These are phyloP conservation scores for Pyricularia pennisetigena DNA, from an alignment of 2,329 filamentous ascomycete species.

Conservation along the genomic window DNA sequence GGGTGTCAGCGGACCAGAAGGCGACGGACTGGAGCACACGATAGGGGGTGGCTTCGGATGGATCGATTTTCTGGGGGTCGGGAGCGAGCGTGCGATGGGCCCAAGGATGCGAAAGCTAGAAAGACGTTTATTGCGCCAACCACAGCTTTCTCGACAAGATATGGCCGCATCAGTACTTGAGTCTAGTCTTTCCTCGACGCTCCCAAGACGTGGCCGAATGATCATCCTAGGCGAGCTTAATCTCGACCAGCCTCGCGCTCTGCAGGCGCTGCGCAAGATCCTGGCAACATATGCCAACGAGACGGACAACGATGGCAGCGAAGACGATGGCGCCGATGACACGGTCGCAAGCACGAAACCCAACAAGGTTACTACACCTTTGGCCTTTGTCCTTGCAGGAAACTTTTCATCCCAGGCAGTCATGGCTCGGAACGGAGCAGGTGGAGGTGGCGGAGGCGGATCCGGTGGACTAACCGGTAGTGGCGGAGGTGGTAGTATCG, in stretches of 20 bases:
- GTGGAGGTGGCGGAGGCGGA: not conserved
- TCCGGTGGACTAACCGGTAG: not conserved
- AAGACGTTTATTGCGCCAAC: constrained; percentile 47
- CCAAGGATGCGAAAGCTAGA: constrained; percentile 76
- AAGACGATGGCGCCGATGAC: not conserved
- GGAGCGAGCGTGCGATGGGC: constrained; percentile 78
- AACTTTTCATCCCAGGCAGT: constrained; percentile 66
- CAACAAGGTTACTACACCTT: constrained; percentile 33
- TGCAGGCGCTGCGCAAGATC: constrained; percentile 73
- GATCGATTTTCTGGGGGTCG: constrained; percentile 91
- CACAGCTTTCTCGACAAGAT: constrained; percentile 12
- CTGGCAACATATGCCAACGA: constrained; percentile 63
- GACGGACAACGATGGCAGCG: constrained; percentile 27
- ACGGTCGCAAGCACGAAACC: not conserved
- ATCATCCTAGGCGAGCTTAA: constrained; percentile 81
- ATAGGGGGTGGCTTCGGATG: constrained; percentile 84
- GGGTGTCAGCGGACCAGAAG: constrained; percentile 54
- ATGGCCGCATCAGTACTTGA: not conserved
- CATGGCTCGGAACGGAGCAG: constrained; percentile 50
- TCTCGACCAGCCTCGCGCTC: constrained; percentile 71
- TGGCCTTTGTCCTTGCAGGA: constrained; percentile 75
- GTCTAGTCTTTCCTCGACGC: constrained; percentile 4
- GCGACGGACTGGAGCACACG: constrained; percentile 43
- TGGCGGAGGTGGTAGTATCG: constrained; percentile 71
- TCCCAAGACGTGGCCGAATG: constrained; percentile 39